Percentiles rank a stretch among this genome's conserved stretches.
phyloP scores from a whole-genome alignment of 306 rosid genomes.

The Ziziphus jujuba region DNA sequence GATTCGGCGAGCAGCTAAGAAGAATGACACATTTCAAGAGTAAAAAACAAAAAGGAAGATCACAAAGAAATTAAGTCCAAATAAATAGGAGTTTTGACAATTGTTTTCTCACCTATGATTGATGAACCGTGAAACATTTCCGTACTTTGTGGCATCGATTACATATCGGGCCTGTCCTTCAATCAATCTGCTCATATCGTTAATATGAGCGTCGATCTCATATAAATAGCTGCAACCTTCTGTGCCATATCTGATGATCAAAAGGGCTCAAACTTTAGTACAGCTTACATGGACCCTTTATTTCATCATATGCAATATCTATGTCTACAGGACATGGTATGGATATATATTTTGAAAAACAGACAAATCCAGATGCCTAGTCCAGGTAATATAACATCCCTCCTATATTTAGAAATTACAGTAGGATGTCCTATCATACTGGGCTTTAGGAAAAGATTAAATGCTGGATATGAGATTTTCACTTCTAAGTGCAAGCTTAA shows the following conservation, averaged over 20 bases:
- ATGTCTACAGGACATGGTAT: no score
- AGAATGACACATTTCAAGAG: constrained; percentile 32
- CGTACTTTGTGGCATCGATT: constrained; percentile 73
- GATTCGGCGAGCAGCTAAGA: constrained; percentile 86
- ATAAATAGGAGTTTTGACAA: neutral
- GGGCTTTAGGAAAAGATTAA: neutral
- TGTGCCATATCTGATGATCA: constrained; percentile 53
- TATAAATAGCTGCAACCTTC: constrained; percentile 59
- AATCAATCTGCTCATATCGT: constrained; percentile 86
- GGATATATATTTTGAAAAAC: no score
- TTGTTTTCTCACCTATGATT: constrained; percentile 73
- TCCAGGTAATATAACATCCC: neutral
- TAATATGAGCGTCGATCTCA: constrained; percentile 59
- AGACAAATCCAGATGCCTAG: no score
- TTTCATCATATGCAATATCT: no score
- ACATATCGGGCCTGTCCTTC: constrained; percentile 64
- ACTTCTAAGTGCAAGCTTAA: neutral
- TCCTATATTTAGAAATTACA: neutral
- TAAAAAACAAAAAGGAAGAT: neutral
- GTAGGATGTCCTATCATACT: neutral
- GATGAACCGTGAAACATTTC: constrained; percentile 92
- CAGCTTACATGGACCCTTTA: neutral
- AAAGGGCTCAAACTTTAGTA: constrained; percentile 19
- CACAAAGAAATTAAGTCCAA: neutral
- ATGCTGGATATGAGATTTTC: neutral